Evolutionary conservation across 208 protist species (phyloP), one percentile per base, ranked within the genome.

Genomic region (Leishmania arabica): DNA sequence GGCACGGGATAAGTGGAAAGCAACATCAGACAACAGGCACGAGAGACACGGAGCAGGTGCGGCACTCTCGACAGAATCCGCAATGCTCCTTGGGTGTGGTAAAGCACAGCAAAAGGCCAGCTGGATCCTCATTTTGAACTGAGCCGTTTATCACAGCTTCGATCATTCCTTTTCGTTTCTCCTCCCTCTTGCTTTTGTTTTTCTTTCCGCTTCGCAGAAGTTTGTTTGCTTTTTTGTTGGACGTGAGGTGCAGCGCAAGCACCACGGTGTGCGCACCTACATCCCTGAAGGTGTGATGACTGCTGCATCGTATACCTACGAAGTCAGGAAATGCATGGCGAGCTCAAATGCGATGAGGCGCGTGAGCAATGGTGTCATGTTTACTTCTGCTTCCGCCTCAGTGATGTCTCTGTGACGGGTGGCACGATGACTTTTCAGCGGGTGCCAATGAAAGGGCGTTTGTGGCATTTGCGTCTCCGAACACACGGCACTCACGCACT

Each of bases 401-500:
- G 45, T 40, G 37, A 19, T 24, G 62, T 31, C 58, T 53, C 72
- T 56, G 65, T 74, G 47, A 24, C n/a, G 15, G 5, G 56, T 54
- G 70, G 42, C 84, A 87, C 31, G 79, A 78, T 21, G 82, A 82
- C 68, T 54, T 70, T 7, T 75, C 60, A 49, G 78, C 60, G 17
- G 82, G 82, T 53, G 65, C 75, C 31, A 84, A 51, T 62, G 80
- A 84, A n/a, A 78, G 77, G 21, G 76, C 72, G 21, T 21, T n/a
- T 27, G 66, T n/a, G 3, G 64, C 37, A 42, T 68, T 73, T 21
- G 56, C 42, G 49, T 84, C 84, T 21, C 84, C 78, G 34, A 84
- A 40, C 9, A 92, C 91, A 45, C 84, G 79, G 71, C 86, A 94
- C 53, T 91, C 85, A 19, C 84, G 56, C 79, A 88, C 77, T 2